These are phyloP conservation scores for Lolium rigidum DNA, from an alignment of 176 grass and related monocot genomes.

Conservation along the genomic window DNA sequence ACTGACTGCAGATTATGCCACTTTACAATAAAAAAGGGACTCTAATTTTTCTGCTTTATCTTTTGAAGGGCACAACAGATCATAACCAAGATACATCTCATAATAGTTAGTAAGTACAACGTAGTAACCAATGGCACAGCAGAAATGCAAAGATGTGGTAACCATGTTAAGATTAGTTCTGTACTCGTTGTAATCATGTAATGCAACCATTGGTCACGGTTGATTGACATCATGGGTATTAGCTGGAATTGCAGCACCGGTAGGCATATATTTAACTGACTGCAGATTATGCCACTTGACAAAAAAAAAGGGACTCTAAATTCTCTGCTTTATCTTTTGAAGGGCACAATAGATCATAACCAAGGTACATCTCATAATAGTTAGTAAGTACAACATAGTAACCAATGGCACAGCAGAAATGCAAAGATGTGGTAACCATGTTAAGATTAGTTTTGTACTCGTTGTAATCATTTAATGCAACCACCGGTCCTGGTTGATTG, in stretches of 20 bases:
- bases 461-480: constrained; percentile 66
- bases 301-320: not conserved
- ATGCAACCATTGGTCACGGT: constrained; percentile 52
- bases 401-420: constrained; percentile 35
- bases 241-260: constrained; percentile 37
- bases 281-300: not conserved
- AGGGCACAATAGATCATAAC: constrained; percentile 9
- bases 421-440: constrained; percentile 25
- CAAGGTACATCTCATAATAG: not conserved
- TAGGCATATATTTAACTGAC: not conserved
- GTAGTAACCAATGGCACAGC: constrained; percentile 22
- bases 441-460: constrained; percentile 52
- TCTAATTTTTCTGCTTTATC: not conserved
- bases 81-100: not conserved
- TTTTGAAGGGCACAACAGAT: constrained; percentile 26
- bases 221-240: constrained; percentile 53
- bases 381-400: not conserved
- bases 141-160: constrained; percentile 31
- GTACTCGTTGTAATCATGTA: constrained; percentile 78
- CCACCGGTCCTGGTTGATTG: constrained; percentile 58
- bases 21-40: not conserved
- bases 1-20: not conserved
- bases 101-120: not conserved
- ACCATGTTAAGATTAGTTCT: constrained; percentile 12
- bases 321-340: not conserved